These are phyloP conservation scores for Fagus sylvatica DNA, from an alignment of 306 rosid species.

Conservation along the genomic window DNA sequence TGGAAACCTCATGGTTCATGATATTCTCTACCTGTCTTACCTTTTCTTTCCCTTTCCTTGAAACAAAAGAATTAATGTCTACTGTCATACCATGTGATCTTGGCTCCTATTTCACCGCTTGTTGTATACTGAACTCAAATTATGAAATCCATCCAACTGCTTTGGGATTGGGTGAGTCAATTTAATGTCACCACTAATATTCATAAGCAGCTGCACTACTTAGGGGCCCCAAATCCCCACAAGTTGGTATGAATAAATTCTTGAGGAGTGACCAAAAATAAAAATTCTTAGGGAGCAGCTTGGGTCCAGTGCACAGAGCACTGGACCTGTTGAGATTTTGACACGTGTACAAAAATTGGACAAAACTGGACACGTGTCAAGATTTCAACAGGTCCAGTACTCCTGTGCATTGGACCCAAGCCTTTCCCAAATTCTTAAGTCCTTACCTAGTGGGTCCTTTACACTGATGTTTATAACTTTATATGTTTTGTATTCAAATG, in stretches of 20 bases:
- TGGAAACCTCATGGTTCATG: background rate
- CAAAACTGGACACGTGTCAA: too few species aligned
- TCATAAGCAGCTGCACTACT: background rate
- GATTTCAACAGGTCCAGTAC: too few species aligned
- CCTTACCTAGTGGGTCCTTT: too few species aligned
- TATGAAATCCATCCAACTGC: background rate
- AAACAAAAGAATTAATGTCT: background rate
- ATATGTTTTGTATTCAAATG: too few species aligned
- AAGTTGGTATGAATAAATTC: background rate
- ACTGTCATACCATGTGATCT: background rate
- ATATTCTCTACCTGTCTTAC: background rate
- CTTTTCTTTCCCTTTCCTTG: background rate
- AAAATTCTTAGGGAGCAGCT: too few species aligned
- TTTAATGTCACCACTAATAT: conserved; percentile 9
- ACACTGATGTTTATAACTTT: too few species aligned
- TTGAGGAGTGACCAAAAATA: too few species aligned
- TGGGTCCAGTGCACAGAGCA: too few species aligned
- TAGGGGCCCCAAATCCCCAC: background rate
- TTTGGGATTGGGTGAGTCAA: background rate
- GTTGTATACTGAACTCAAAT: background rate
- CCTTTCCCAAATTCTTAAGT: too few species aligned
- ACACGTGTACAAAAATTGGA: too few species aligned
- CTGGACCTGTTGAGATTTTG: too few species aligned
- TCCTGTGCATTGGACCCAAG: too few species aligned
- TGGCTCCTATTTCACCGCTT: background rate